Conservation (phyloP, 202 grass and related monocot genomes). For the Eragrostis tef region DNA sequence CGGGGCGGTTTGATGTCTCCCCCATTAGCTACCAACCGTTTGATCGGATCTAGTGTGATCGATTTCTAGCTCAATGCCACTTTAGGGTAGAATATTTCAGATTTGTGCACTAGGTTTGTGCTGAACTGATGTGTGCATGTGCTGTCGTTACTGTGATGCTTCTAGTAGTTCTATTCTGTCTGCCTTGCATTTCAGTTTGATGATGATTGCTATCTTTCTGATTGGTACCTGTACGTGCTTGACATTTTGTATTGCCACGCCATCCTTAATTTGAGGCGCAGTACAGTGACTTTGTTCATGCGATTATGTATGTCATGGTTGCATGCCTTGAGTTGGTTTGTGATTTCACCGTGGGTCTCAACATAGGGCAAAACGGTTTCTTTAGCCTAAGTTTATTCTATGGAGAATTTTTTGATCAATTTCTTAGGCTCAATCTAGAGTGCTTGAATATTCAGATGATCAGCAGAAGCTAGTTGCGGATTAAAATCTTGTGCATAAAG, state of each 20-base stretch:
- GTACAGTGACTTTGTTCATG: neutral
- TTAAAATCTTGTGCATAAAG: neutral
- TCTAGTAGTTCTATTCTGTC: neutral
- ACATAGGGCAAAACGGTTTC: neutral
- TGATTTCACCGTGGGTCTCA: neutral
- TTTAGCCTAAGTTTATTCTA: neutral
- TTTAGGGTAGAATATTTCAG: neutral
- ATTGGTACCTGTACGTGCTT: neutral
- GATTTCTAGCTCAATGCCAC: neutral
- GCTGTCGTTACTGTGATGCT: neutral
- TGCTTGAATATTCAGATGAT: neutral
- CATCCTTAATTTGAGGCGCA: neutral
- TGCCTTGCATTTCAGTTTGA: neutral
- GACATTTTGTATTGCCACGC: neutral
- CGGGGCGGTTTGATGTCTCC: neutral
- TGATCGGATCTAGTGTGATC: slow-evolving; percentile 13
- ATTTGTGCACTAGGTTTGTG: neutral
- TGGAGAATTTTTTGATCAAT: neutral
- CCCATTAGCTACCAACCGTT: neutral
- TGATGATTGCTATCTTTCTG: neutral
- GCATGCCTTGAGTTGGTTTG: neutral
- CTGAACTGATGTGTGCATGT: neutral
- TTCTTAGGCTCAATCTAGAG: neutral
- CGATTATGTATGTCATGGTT: neutral
- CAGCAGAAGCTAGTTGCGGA: neutral